phyloP scores from a whole-genome alignment of 345 rosid genomes.

The Kandelia obovata region DNA sequence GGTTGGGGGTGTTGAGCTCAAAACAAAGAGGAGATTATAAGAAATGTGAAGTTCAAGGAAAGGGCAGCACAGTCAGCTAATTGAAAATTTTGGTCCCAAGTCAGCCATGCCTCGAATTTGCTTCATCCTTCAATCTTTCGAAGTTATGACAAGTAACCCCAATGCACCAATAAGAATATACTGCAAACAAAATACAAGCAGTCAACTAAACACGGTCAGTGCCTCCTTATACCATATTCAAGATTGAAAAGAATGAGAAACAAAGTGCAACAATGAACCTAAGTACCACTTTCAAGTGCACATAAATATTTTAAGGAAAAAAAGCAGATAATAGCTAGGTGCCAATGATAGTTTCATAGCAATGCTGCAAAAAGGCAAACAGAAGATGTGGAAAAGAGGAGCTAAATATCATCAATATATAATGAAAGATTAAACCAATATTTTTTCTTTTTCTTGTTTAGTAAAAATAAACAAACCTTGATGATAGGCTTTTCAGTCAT shows the following conservation, averaged over 20 bases:
- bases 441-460: not conserved
- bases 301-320: not conserved
- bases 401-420: no score
- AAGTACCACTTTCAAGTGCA: not conserved
- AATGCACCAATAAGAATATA: conserved; percentile 80
- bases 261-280: not conserved
- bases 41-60: not conserved
- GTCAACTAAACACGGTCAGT: not conserved
- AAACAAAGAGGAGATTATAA: not conserved
- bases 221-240: no score
- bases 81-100: not conserved
- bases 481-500: conserved; percentile 70
- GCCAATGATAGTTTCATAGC: no score
- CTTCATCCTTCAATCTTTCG: conserved; percentile 55
- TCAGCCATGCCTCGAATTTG: not conserved
- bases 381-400: no score
- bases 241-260: not conserved
- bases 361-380: no score
- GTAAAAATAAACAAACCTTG: conserved; percentile 44
- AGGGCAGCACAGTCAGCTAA: not conserved
- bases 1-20: not conserved
- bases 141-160: conserved; percentile 83
- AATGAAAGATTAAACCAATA: no score
- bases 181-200: conserved; percentile 35
- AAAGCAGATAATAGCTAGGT: no score